Base-by-base conservation (phyloP, 306 rosid genomes). In the Datisca glomerata region DNA sequence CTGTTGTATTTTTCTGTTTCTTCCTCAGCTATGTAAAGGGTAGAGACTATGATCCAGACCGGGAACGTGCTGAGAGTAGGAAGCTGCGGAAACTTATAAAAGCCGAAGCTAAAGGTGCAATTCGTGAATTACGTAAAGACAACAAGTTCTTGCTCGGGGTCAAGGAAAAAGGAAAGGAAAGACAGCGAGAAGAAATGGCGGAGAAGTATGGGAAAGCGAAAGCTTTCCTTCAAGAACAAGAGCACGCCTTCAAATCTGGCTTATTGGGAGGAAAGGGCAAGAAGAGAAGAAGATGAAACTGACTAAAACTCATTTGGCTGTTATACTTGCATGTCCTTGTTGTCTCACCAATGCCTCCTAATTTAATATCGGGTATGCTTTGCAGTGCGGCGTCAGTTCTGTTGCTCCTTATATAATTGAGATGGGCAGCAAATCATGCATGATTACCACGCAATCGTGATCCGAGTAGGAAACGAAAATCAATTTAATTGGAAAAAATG, bases 161-260 rank as follows among this genome's bases (percentile, higher is more conserved):
- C 63, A 84, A 78, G 66, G 86, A 66, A 0, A 80, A 47, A 49
- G 86, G 80, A 36, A 75, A 65, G 70, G 64, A 71, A 15, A 36
- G 51, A 16, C 32, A n/a, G 53, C 81, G 77, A 51, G 57, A 80
- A 55, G 95, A 80, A 51, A 65, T 71, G 49, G 70, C 77, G 16
- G 95, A 83, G 61, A 80, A 70, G 56, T 70, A 55, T 55, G 77
- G 78, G 41, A 83, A 61, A 44, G 69, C 78, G 15, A 70, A 45
- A 51, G 81, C 81, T 21, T 89, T 89, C 75, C 94, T 89, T 49
- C 83, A 83, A 70, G 83, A 77, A 23, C 95, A 89, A 72, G 91
- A 83, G 37, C 66, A 72, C 28, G 95, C 86, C 36, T 77, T 83
- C 56, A 89, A 77, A 61, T 89, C 97, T 36, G 95, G 95, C 40